These are phyloP conservation scores for Aspergillus biplanus DNA, from an alignment of 495 filamentous ascomycete species.

Conservation along the genomic window DNA sequence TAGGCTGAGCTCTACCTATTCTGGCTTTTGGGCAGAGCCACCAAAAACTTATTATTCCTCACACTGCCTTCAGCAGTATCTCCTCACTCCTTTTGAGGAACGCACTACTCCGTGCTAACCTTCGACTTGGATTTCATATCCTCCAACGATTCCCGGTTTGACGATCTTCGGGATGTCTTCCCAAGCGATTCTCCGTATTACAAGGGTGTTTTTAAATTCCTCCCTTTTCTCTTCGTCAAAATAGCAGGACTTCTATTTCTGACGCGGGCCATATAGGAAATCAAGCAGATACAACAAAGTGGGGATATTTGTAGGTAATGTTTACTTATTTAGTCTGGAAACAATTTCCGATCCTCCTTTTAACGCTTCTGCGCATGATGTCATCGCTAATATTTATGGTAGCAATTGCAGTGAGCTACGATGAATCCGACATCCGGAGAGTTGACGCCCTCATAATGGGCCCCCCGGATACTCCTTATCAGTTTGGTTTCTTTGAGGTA, in stretches of 20 bases:
- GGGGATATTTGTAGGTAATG: slow-evolving; percentile 74
- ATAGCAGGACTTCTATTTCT: slow-evolving; percentile 22
- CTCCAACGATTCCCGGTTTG: too few relatives aligned
- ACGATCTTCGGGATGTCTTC: slow-evolving; percentile 64
- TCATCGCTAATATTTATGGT: background rate
- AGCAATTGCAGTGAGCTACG: slow-evolving; percentile 85
- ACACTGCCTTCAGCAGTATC: background rate
- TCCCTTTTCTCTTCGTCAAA: slow-evolving; percentile 32
- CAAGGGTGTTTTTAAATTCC: slow-evolving; percentile 57
- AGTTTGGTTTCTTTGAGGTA: slow-evolving; percentile 96
- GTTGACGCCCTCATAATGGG: slow-evolving; percentile 89
- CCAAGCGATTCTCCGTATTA: slow-evolving; percentile 84
- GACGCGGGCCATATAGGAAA: slow-evolving; percentile 59
- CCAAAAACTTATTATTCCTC: background rate
- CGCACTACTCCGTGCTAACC: background rate
- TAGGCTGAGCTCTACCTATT: background rate
- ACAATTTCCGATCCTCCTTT: background rate
- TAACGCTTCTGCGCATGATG: slow-evolving; percentile 3
- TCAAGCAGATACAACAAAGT: slow-evolving; percentile 78
- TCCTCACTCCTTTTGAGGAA: background rate
- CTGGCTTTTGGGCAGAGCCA: slow-evolving; percentile 1
- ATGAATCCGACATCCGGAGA: slow-evolving; percentile 85
- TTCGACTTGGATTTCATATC: too few relatives aligned
- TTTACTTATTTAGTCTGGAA: background rate
- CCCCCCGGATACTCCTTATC: slow-evolving; percentile 93